Evolutionary conservation across 2,329 filamentous ascomycete species (phyloP), one percentile per base, ranked within the genome.

Genomic region (Lecanosticta acicola): DNA sequence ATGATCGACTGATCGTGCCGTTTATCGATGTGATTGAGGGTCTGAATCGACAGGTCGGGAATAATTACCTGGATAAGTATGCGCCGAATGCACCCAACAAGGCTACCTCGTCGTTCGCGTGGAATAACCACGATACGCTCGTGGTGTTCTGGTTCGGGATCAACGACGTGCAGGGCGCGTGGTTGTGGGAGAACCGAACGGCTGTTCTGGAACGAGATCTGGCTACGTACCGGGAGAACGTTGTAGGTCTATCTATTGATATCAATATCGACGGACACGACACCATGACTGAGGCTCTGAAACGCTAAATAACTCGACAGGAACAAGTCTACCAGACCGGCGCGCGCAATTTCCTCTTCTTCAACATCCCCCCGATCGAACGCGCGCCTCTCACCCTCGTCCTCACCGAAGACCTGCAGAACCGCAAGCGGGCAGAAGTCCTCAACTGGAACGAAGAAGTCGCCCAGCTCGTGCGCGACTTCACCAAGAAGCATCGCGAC

Each of bases 111-210:
- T 5, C 11, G 7, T 59, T 57, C 34, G 20, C 45, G 11, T 71
- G 66, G 26, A 75, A 64, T 50, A 71, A 69, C 29, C 14, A 29
- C 20, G 20, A 32, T 20, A 41, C 24, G 19, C 32, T 41, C 9
- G 17, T 55, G 20, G 45, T 49, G 3, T 39, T 47, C 29, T 61
- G 49, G 67, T 74, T 79, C 40, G 77, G 77, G 29, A 74, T 79
- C 54, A 80, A 80, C 55, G 77, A 80, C 53, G 68, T 79, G 10
- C 73, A 72, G 7, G 75, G 73, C 55, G 66, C 67, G 7, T 78
- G 71, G 65, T 71, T 63, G 58, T 49, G 61, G 21, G 55, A 65
- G 43, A 70, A 69, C 43, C 55, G 55, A 29, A 63, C 62, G 0
- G 49, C 65, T 3, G 45, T 61, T 13, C 61, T 63, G 43, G 58